Evolutionary conservation across 768 basidiomycete genomes (phyloP), one percentile per base, ranked within the genome.

Genomic region (Phylloporus sp.): DNA sequence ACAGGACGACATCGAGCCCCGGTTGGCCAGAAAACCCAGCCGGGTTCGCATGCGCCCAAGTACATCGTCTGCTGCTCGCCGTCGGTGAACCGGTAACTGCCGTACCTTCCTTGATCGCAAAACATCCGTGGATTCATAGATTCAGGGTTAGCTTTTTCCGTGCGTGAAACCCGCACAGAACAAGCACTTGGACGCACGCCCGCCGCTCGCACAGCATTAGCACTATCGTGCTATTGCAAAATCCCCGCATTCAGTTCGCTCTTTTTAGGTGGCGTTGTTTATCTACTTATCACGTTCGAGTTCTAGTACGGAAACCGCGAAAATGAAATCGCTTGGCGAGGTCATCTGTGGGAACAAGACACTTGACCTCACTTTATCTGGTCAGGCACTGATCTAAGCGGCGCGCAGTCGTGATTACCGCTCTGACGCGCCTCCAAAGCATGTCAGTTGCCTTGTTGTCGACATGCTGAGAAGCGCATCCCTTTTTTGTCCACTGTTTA

Each of bases 81-180:
- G 69, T 53, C 66, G 65, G 53, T 69, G 61, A 65, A 65, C 53
- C 63, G 63, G 58, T 69, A 58, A 63, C 47, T 32, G 35, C 55
- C 40, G 49, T 29, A n/a, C 20, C 46, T 24, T 12, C 41, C 32
- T 50, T 49, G 36, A 34, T 59, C 28, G 43, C 41, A 29, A 15
- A 27, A 13, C 45, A 41, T 32, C 50, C 51, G 38, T 26, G 31
- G n/a, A 27, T 43, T 51, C 52, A 50, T 52, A 50, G 26, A 50
- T 50, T 63, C 58, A 58, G 63, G 64, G 64, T 54, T 54, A 36
- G 35, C 35, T 48, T 55, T 43, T 50, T 41, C 23, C 23, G 45
- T 24, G 42, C 13, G 36, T 49, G 53, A 57, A 53, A 47, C 26
- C 35, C 47, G 27, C 35, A 29, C 45, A 18, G 31, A 34, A 29